Percentiles rank a stretch among this genome's conserved stretches.
Conservation (phyloP, 176 grass and related monocot genomes). For the Pontederia paniculata region DNA sequence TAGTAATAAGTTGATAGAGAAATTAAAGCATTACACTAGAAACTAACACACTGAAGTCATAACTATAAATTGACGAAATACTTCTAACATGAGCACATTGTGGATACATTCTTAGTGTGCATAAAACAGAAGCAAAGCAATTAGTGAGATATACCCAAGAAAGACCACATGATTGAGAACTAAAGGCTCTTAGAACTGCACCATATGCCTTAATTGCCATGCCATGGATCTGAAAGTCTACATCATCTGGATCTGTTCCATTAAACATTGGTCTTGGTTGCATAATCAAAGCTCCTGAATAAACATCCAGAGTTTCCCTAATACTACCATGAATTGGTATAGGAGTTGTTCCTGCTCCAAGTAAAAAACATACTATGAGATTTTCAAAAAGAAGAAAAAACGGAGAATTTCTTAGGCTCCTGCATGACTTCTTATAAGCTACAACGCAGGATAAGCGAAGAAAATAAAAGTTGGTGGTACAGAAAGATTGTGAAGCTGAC, state of each 20-base stretch:
- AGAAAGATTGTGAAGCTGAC: no score
- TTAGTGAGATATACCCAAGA: conserved; percentile 36
- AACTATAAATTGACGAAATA: neutral
- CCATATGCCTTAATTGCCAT: conserved; percentile 50
- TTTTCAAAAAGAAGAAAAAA: neutral
- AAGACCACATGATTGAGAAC: conserved; percentile 40
- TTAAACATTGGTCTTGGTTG: neutral
- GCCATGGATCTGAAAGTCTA: conserved; percentile 47
- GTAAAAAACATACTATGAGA: neutral
- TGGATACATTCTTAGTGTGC: neutral
- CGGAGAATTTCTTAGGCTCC: no score
- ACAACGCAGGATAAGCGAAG: no score
- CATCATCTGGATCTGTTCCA: conserved; percentile 20
- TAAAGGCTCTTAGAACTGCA: conserved; percentile 55
- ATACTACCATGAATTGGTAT: neutral
- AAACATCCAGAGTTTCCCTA: neutral
- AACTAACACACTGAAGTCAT: conserved; percentile 13
- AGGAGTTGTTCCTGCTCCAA: conserved; percentile 4
- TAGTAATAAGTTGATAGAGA: neutral
- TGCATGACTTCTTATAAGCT: no score
- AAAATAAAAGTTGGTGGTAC: no score
- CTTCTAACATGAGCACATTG: neutral
- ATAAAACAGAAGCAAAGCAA: conserved; percentile 4
- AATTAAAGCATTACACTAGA: neutral
- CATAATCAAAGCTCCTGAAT: neutral